Conservation (phyloP, 1,284 basidiomycete species). For the Leccinum subfulvum region DNA sequence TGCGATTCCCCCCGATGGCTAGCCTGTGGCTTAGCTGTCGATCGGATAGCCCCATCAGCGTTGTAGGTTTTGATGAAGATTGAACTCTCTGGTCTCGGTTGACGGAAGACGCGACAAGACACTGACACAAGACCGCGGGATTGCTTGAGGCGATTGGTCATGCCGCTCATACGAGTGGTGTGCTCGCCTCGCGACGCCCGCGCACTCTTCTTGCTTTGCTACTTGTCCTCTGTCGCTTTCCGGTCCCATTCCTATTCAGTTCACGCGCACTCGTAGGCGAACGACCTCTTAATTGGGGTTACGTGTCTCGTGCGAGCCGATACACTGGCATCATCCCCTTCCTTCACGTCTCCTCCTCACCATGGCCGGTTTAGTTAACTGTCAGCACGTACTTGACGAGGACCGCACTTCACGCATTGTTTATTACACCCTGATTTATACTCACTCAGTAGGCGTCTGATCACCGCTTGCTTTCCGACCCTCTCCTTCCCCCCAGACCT, state of each 20-base stretch:
- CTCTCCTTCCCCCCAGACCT: constrained; percentile 17
- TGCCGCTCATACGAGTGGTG: constrained; percentile 41
- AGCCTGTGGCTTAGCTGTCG: constrained; percentile 23
- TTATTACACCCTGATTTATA: constrained; percentile 36
- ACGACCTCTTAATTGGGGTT: constrained; percentile 77
- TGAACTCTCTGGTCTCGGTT: constrained; percentile 41
- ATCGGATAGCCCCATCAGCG: constrained; percentile 20
- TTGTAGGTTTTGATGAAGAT: constrained; percentile 46
- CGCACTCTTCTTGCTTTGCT: constrained; percentile 45
- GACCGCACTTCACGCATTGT: constrained; percentile 32
- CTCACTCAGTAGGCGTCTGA: constrained; percentile 31
- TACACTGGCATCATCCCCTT: constrained; percentile 56
- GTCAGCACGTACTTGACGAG: constrained; percentile 22
- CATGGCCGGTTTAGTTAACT: constrained; percentile 22
- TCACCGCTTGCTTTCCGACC: constrained; percentile 33
- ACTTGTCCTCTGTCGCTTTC: constrained; percentile 39
- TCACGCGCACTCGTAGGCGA: constrained; percentile 58
- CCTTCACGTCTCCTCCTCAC: constrained; percentile 13
- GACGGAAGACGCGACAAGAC: constrained; percentile 52
- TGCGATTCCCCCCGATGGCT: constrained; percentile 7
- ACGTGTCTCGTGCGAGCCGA: constrained; percentile 69
- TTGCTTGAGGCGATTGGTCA: constrained; percentile 48
- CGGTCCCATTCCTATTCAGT: constrained; percentile 48
- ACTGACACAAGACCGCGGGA: constrained; percentile 65
- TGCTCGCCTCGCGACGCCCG: constrained; percentile 51